Conservation (phyloP, 1,284 basidiomycete genomes). For the Irpex sp. region DNA sequence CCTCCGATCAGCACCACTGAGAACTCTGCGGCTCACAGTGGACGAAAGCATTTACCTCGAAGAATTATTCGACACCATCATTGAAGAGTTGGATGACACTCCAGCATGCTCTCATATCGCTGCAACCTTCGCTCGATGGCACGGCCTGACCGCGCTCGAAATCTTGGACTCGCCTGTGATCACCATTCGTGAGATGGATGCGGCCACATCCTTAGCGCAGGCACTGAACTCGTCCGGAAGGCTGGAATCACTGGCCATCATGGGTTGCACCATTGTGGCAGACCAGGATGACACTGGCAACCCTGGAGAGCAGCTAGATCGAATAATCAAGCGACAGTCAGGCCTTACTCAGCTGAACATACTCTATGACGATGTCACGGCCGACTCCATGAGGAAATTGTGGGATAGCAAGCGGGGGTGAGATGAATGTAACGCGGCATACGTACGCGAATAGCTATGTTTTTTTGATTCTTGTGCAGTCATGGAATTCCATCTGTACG, state of each 20-base stretch:
- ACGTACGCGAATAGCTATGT: too few relatives aligned
- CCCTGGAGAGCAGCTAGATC: not conserved
- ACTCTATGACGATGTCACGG: not conserved
- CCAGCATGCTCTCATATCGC: not conserved
- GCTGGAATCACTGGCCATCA: not conserved
- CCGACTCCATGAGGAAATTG: too few relatives aligned
- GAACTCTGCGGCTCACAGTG: not conserved
- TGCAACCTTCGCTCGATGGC: not conserved
- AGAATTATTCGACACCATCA: not conserved
- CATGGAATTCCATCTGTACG: too few relatives aligned
- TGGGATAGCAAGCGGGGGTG: too few relatives aligned
- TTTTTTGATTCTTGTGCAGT: too few relatives aligned
- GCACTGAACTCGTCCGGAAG: not conserved
- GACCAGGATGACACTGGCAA: not conserved
- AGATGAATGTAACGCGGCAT: too few relatives aligned
- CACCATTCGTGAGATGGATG: not conserved
- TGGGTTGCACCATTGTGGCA: not conserved
- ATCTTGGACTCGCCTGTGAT: not conserved
- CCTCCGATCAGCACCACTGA: not conserved
- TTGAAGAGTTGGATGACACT: not conserved
- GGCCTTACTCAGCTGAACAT: not conserved
- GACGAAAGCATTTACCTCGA: not conserved
- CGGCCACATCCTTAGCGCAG: not conserved
- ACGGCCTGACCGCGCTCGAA: not conserved
- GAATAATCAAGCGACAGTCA: not conserved